These are phyloP conservation scores for Phytophthora cryptogea DNA, from an alignment of 352 stramenopile genomes.

Conservation along the genomic window DNA sequence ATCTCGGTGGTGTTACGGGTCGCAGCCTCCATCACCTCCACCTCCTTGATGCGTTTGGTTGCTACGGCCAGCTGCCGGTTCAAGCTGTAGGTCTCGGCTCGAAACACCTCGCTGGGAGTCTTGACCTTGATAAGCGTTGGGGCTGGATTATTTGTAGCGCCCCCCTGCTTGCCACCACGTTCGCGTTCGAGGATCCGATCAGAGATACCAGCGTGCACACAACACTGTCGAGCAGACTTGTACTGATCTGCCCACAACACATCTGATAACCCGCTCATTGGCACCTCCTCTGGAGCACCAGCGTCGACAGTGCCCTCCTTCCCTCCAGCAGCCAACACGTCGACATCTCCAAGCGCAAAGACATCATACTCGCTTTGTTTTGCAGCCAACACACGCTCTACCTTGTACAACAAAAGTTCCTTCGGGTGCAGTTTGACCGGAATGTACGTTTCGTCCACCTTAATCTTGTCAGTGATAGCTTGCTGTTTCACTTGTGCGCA, in stretches of 20 bases:
- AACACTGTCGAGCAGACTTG: constrained; percentile 61
- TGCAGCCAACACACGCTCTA: constrained; percentile 59
- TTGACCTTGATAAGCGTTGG: constrained; percentile 52
- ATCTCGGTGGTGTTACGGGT: constrained; percentile 72
- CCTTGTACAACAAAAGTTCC: constrained; percentile 73
- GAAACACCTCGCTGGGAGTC: constrained; percentile 56
- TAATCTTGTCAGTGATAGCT: constrained; percentile 80
- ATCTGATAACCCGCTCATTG: constrained; percentile 8
- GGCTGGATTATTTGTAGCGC: constrained; percentile 5
- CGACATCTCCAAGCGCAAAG: constrained; percentile 52
- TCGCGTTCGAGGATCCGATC: constrained; percentile 68
- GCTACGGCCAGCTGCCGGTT: constrained; percentile 48
- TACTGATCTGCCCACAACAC: constrained; percentile 52
- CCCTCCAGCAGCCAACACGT: constrained; percentile 32
- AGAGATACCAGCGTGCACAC: constrained; percentile 71
- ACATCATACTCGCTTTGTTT: constrained; percentile 39
- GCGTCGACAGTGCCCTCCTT: constrained; percentile 22
- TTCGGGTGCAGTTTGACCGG: constrained; percentile 70
- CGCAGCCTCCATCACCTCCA: constrained; percentile 57
- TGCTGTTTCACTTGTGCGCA: constrained; percentile 83
- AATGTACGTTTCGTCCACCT: constrained; percentile 75
- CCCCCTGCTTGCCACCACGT: constrained; percentile 25
- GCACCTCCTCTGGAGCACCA: constrained; percentile 10
- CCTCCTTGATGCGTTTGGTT: constrained; percentile 53
- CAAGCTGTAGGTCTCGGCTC: constrained; percentile 69